Percentiles rank a stretch among this genome's conserved stretches.
Conservation (phyloP, 164 flowering plant species). For the Magnolia kwangsiensis region DNA sequence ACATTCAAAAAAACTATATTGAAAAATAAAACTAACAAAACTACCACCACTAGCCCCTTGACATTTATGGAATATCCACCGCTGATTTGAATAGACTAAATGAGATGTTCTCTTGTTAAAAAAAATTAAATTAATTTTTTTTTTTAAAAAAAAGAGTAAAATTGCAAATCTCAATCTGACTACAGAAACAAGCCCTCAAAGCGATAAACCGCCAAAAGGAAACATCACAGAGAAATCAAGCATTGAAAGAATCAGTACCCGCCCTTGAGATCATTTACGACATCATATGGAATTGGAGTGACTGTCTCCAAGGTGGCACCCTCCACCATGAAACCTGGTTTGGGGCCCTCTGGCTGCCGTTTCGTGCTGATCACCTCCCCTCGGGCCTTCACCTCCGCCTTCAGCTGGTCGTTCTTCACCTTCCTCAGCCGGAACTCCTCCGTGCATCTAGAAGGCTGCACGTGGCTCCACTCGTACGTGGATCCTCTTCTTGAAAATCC, state of each 20-base stretch:
- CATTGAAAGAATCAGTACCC: slow-evolving; percentile 37
- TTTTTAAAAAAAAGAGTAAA: too few relatives aligned
- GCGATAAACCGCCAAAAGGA: too few relatives aligned
- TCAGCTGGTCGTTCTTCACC: slow-evolving; percentile 54
- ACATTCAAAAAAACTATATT: too few relatives aligned
- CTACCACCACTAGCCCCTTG: too few relatives aligned
- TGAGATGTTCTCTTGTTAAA: too few relatives aligned
- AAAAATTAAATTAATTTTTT: too few relatives aligned
- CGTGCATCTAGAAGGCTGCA: slow-evolving; percentile 63
- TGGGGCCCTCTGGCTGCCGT: slow-evolving; percentile 76
- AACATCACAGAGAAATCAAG: too few relatives aligned
- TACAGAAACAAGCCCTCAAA: too few relatives aligned
- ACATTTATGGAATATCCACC: too few relatives aligned
- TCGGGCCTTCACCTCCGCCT: slow-evolving; percentile 65
- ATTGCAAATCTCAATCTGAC: too few relatives aligned
- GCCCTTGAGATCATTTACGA: slow-evolving; percentile 80
- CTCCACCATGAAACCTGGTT: slow-evolving; percentile 89
- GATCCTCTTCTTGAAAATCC: slow-evolving; percentile 70
- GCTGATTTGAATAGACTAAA: too few relatives aligned
- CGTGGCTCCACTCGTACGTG: slow-evolving; percentile 85
- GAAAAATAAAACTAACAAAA: too few relatives aligned
- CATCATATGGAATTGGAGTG: slow-evolving; percentile 81
- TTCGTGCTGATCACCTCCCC: slow-evolving; percentile 77
- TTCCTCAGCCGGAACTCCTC: slow-evolving; percentile 59
- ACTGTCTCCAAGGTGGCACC: slow-evolving; percentile 75